Evolutionary conservation across 441 rosid genomes (phyloP), one percentile per base, ranked within the genome.

Genomic region (Syzygium syzygioides): DNA sequence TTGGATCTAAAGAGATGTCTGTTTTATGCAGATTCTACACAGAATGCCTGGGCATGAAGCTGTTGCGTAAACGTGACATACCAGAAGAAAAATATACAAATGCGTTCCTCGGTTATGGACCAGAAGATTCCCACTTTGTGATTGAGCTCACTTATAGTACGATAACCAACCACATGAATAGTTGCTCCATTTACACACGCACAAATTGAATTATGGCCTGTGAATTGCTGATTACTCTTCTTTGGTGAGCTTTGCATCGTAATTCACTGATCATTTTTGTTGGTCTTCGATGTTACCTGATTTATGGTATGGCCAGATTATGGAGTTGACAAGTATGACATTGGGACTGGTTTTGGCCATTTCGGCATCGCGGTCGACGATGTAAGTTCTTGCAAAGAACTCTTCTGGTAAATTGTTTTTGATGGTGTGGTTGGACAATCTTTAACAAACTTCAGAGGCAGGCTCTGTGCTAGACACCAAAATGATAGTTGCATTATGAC

Each of bases 291-390:
- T 66, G 62, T 53, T 90, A 17, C n/a, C 88, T 19, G 60, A 71
- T 59, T 57, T 79, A 48, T 79, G 34, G 87, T 87, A 55, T 89
- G 85, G 64, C 48, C 95, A 96, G 99, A 96, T 93, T 98, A 97
- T 93, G 99, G 98, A 90, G 96, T 97, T 93, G 98, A 96, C 92
- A 94, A 94, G 79, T 98, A 98, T 89, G 96, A 96, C 79, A 93
- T 97, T 68, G 98, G 99, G 54, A 89, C 93, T 87, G 98, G 95
- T 88, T 97, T 98, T 93, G 99, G 99, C 89, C 99, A 97, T 93
- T 97, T 96, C 87, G 98, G 98, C 90, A 93, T 97, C 87, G 99
- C 97, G 26, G 97, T 96, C 11, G 96, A 95, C 41, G 97, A 98
- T 95, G 99, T 98, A 92, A 95, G 98, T 89, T n/a, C 30, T 14